A percentile compares a stretch with the other conserved stretches of the same genome.
Conservation (phyloP, 306 rosid genomes). For the Oemleria cerasiformis region DNA sequence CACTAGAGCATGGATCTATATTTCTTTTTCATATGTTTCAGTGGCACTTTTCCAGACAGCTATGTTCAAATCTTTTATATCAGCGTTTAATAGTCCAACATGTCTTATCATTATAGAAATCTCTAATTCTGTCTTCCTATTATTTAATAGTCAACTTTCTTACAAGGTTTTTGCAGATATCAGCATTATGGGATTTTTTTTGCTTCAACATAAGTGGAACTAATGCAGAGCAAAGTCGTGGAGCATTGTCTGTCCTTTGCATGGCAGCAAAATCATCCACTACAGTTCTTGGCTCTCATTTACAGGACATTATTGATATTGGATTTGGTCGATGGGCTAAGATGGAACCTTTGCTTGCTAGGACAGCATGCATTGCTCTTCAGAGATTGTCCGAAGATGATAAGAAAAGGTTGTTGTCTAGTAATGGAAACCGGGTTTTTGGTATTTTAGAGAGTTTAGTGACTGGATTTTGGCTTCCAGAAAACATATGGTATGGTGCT, state of each 20-base stretch:
- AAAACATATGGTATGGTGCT: slow-evolving; percentile 87
- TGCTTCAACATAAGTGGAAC: slow-evolving; percentile 88
- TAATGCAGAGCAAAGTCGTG: slow-evolving; percentile 88
- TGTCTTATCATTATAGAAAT: neutral
- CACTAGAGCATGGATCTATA: neutral
- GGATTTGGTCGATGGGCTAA: slow-evolving; percentile 99
- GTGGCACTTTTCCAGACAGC: neutral
- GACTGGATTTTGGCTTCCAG: slow-evolving; percentile 77
- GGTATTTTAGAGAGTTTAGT: slow-evolving; percentile 69
- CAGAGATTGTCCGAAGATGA: slow-evolving; percentile 83
- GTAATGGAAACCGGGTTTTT: slow-evolving; percentile 60
- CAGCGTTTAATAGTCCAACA: neutral
- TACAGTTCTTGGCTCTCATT: slow-evolving; percentile 72
- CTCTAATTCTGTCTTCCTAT: neutral
- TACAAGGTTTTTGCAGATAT: slow-evolving; percentile 46
- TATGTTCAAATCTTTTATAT: neutral
- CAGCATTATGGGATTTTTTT: slow-evolving; percentile 94
- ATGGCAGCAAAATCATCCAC: slow-evolving; percentile 84
- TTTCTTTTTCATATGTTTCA: neutral
- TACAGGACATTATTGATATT: slow-evolving; percentile 84
- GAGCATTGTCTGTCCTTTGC: slow-evolving; percentile 85
- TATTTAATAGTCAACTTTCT: slow-evolving; percentile 17
- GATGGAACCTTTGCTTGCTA: slow-evolving; percentile 87
- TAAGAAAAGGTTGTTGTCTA: slow-evolving; percentile 61
- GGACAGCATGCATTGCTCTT: slow-evolving; percentile 86